Evolutionary conservation across 2,329 filamentous ascomycete genomes (phyloP).

Genomic region (Fusarium fracticaudum): DNA sequence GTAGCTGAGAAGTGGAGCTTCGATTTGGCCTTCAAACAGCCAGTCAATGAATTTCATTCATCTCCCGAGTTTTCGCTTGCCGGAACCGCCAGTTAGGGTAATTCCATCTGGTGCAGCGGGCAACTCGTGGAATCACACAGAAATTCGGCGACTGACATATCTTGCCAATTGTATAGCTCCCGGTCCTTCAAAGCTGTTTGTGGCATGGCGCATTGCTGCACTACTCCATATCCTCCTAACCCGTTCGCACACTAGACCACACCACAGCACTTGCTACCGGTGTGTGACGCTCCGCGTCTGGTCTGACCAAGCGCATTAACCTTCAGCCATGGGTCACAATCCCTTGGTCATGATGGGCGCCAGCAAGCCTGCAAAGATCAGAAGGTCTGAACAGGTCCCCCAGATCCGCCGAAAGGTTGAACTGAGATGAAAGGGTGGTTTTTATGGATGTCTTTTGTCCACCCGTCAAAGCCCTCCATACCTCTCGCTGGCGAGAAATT

Average conservation of each 20-base stretch:
- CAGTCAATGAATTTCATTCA: constrained; percentile 53
- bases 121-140: constrained; percentile 56
- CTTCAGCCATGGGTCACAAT: constrained; percentile 54
- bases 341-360: constrained; percentile 59
- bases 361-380: constrained; percentile 52
- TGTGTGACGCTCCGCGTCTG: constrained; percentile 59
- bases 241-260: constrained; percentile 53
- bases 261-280: constrained; percentile 52
- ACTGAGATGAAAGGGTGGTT: constrained; percentile 75
- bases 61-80: constrained; percentile 49
- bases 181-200: constrained; percentile 51
- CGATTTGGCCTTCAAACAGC: constrained; percentile 59
- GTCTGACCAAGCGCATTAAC: constrained; percentile 69
- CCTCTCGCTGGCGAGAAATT: constrained; percentile 46
- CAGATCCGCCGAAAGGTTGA: constrained; percentile 53
- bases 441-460: constrained; percentile 98
- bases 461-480: constrained; percentile 74
- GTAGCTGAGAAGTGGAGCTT: constrained; percentile 54
- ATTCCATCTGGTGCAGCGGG: constrained; percentile 48
- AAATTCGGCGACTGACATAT: constrained; percentile 53
- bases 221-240: constrained; percentile 38
- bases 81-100: constrained; percentile 53
- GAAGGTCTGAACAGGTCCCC: constrained; percentile 55
- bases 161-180: constrained; percentile 55
- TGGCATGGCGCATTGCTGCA: constrained; percentile 20